Evolutionary conservation across 2,329 filamentous ascomycete species (phyloP).

Genomic region (Paramyrothecium roridum): DNA sequence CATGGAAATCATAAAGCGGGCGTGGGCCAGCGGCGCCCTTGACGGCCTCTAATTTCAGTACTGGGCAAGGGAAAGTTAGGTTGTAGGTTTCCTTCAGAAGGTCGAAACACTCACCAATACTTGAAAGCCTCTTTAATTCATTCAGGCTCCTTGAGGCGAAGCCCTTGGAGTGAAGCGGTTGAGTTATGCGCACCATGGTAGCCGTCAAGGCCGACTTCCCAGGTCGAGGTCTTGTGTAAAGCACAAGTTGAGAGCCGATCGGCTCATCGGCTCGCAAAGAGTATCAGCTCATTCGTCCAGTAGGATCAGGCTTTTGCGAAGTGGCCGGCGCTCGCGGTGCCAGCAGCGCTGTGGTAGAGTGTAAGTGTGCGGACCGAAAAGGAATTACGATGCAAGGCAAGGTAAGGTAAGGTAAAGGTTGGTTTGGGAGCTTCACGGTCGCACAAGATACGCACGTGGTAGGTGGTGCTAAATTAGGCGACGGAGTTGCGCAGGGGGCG

Average conservation of each 20-base stretch:
- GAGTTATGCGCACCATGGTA: slow-evolving; percentile 44
- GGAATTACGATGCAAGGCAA: no score
- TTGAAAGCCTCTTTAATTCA: slow-evolving; percentile 55
- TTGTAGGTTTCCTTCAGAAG: neutral
- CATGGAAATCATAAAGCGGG: slow-evolving; percentile 62
- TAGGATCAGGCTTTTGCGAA: neutral
- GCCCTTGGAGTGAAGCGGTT: slow-evolving; percentile 43
- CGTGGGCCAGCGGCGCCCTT: slow-evolving; percentile 62
- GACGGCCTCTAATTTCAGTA: slow-evolving; percentile 66
- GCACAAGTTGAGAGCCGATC: slow-evolving; percentile 16
- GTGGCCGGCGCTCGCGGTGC: neutral
- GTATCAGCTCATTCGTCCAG: slow-evolving; percentile 15
- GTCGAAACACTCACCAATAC: slow-evolving; percentile 42
- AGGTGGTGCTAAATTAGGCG: neutral
- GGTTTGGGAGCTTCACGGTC: no score
- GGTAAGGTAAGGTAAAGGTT: no score
- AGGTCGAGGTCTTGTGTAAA: slow-evolving; percentile 4
- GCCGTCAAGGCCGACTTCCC: slow-evolving; percentile 1
- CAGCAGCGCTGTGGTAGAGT: no score
- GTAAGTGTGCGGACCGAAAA: no score
- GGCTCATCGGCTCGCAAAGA: slow-evolving; percentile 27
- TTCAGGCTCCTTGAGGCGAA: slow-evolving; percentile 58
- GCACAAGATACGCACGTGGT: neutral
- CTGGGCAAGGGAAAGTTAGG: slow-evolving; percentile 34
- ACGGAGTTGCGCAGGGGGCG: no score